Base-by-base conservation (phyloP, 1,284 basidiomycete species). In the Sporisorium sorghi region DNA sequence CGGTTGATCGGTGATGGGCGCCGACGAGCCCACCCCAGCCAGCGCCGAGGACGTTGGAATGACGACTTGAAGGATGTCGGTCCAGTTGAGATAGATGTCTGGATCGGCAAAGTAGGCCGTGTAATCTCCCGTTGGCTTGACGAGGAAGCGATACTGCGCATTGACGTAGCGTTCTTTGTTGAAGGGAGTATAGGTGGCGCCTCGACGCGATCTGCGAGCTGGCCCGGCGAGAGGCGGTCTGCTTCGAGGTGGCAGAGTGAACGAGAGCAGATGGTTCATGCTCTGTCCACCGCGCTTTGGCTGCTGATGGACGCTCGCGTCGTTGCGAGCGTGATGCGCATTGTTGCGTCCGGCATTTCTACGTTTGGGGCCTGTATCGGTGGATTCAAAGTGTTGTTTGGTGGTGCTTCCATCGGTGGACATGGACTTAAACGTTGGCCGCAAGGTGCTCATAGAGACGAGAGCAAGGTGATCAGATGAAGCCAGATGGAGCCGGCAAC, bases 21-120 rank as follows among this genome's bases (percentile, higher is more conserved):
- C 66, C 1, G 72, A 70, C 2, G 62, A 51, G 21, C 62, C 58
- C 61, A 81, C 62, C 8, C 72, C 63, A 3, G 79, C 62, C 2
- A 81, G 85, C 15, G 86, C 84, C 14, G 86, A 86, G 30, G 86
- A 85, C 54, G 92, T 92, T 33, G 94, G 92, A 69, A 99, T 90
- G 79, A 99, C 90, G 67, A 99, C 90, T 85, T 98, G 96, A 9
- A 97, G 87, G 75, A 99, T 93, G 85, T 98, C 93, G n/a, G 91
- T 89, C 82, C 82, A 84, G 47, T 80, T 73, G 46, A 84, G 65
- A 30, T 77, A 81, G 59, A 83, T 77, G 54, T 83, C 82, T 3
- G 82, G 68, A 32, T 84, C 80, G 37, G 77, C 79, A 56, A 80
- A 80, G 55, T 79, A 78, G 28, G 76, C 77, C 3, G 79, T 79